Conservation (phyloP, 805 yeast genomes). For the Candida vaughaniae region DNA sequence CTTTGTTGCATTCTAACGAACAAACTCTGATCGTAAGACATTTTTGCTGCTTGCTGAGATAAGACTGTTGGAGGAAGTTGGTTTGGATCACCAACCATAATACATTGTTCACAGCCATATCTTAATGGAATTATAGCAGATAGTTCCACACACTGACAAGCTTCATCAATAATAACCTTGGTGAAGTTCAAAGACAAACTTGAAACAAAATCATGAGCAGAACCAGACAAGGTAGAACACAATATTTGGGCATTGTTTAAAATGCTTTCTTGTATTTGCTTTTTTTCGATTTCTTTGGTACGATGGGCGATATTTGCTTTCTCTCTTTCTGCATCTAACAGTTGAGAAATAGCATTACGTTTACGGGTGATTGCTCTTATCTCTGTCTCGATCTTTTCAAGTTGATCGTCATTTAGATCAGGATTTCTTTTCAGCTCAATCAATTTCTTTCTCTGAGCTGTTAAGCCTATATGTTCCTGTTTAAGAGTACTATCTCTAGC, state of each 20-base stretch:
- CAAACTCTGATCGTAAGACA: conserved; percentile 83
- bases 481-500: conserved; percentile 44
- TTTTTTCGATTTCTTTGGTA: conserved; percentile 72
- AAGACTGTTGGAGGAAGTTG: conserved; percentile 96
- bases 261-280: conserved; percentile 71
- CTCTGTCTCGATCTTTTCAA: conserved; percentile 46
- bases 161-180: conserved; percentile 93
- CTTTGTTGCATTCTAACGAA: conserved; percentile 89
- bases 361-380: conserved; percentile 57
- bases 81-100: conserved; percentile 98
- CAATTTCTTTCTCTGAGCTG: conserved; percentile 57
- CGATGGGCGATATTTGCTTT: conserved; percentile 64
- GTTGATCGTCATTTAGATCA: conserved; percentile 37
- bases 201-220: conserved; percentile 86
- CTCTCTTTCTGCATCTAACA: conserved; percentile 79
- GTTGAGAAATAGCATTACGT: conserved; percentile 68
- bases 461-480: conserved; percentile 49
- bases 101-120: conserved; percentile 86
- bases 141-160: conserved; percentile 94
- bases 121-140: conserved; percentile 89
- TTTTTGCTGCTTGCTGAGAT: conserved; percentile 80
- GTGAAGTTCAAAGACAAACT: conserved; percentile 76
- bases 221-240: conserved; percentile 89
- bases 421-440: conserved; percentile 14
- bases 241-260: conserved; percentile 77